Evolutionary conservation across 1,284 basidiomycete genomes (phyloP).

Genomic region (Caloboletus inedulis): DNA sequence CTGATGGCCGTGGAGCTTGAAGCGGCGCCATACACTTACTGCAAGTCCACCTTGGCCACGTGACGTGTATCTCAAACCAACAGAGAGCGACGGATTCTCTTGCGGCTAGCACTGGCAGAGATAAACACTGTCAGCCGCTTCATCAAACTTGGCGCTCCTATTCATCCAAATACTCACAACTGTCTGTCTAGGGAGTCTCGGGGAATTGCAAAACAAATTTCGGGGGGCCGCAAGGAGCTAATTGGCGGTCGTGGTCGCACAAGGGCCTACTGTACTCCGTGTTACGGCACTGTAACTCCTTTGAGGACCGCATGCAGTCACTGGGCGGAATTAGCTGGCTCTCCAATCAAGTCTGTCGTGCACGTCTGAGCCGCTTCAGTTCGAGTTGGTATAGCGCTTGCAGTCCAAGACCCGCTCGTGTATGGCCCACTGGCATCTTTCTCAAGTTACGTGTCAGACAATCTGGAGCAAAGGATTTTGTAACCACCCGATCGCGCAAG

Average conservation of each 20-base stretch:
- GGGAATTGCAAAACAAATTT: no score
- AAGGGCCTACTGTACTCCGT: not conserved
- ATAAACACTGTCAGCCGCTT: constrained; percentile 14
- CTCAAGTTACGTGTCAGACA: not conserved
- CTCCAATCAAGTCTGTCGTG: not conserved
- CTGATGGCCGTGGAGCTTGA: constrained; percentile 16
- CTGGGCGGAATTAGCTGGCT: no score
- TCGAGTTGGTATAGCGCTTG: not conserved
- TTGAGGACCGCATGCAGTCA: no score
- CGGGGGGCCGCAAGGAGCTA: no score
- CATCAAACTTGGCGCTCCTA: not conserved
- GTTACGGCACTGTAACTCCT: not conserved
- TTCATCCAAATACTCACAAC: constrained; percentile 5
- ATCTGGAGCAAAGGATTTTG: not conserved
- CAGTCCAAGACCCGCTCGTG: not conserved
- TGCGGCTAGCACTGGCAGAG: constrained; percentile 7
- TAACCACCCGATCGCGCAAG: constrained; percentile 2
- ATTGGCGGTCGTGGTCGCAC: not conserved
- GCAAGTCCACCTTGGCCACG: no score
- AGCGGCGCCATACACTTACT: constrained; percentile 3
- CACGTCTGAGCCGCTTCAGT: not conserved
- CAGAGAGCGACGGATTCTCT: not conserved
- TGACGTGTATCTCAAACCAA: no score
- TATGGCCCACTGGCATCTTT: no score
- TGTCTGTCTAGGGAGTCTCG: no score